Evolutionary conservation across 805 yeast species (phyloP).

Genomic region (Metschnikowia dekortorum): DNA sequence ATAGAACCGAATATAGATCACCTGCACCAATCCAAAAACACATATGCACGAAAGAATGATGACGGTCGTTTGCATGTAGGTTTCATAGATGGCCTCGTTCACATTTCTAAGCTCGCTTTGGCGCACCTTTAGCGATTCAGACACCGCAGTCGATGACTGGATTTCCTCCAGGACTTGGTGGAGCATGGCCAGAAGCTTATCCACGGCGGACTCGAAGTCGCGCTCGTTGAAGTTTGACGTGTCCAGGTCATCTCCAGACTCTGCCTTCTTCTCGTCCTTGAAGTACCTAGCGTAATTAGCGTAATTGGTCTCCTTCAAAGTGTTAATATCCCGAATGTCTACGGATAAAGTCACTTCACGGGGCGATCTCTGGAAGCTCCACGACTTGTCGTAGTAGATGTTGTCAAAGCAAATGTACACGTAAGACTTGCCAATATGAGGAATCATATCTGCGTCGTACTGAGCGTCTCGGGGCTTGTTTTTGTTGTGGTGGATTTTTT

Average conservation of each 20-base stretch:
- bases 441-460: constrained; percentile 15
- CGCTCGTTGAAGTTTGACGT: constrained; percentile 15
- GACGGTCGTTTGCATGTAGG: constrained; percentile 29
- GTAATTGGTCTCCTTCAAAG: constrained; percentile 34
- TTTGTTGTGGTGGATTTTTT: constrained; percentile 1
- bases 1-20: constrained; percentile 27
- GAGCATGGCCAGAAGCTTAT: constrained; percentile 28
- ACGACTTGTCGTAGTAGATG: constrained; percentile 36
- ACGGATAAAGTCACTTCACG: constrained; percentile 33
- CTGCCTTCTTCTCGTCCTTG: constrained; percentile 9
- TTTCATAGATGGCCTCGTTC: constrained; percentile 35
- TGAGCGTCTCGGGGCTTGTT: constrained; percentile 10
- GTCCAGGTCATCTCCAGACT: not conserved
- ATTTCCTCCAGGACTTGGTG: constrained; percentile 29
- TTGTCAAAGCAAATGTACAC: constrained; percentile 42
- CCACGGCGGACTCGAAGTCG: constrained; percentile 30
- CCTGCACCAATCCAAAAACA: constrained; percentile 29
- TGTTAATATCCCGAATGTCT: constrained; percentile 31
- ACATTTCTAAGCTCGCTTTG: constrained; percentile 33
- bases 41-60: constrained; percentile 24
- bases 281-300: constrained; percentile 33
- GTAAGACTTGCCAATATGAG: constrained; percentile 23
- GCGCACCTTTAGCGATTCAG: constrained; percentile 27
- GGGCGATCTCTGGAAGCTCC: constrained; percentile 34
- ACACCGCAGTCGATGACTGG: constrained; percentile 23